phyloP scores from a whole-genome alignment of 257 asterid species.

The Penstemon davidsonii region DNA sequence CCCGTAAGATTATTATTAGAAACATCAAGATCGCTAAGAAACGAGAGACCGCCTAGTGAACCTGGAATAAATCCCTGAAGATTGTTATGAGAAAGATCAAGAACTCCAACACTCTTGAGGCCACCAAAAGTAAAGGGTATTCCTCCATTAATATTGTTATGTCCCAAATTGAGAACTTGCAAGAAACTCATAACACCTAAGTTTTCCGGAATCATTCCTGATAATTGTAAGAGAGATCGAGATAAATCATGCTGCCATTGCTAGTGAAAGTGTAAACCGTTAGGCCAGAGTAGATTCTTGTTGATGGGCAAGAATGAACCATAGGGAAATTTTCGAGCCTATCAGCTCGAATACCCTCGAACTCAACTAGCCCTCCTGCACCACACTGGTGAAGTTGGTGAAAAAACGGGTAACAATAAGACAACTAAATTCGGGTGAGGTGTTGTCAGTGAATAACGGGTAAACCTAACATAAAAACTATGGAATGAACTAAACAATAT shows the following conservation, averaged over 20 bases:
- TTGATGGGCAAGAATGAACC: slow-evolving; percentile 81
- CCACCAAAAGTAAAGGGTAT: slow-evolving; percentile 78
- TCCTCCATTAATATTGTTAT: slow-evolving; percentile 62
- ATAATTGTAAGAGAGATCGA: slow-evolving; percentile 87
- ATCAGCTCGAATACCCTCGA: slow-evolving; percentile 68
- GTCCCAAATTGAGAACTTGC: slow-evolving; percentile 83
- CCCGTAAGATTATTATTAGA: slow-evolving; percentile 86
- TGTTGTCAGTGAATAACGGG: no score
- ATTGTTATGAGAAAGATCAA: slow-evolving; percentile 76
- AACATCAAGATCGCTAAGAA: slow-evolving; percentile 86
- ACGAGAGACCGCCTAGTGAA: slow-evolving; percentile 70
- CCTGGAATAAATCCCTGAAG: slow-evolving; percentile 76
- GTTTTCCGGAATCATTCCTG: slow-evolving; percentile 63
- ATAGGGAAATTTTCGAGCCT: slow-evolving; percentile 63
- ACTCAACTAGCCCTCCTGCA: slow-evolving; percentile 90
- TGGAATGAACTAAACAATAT: no score
- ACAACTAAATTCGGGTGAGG: no score
- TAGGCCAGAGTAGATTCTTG: slow-evolving; percentile 71
- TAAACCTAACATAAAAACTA: no score
- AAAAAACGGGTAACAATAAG: no score
- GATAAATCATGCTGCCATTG: slow-evolving; percentile 86
- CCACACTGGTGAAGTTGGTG: slow-evolving; percentile 29
- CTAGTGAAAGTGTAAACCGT: slow-evolving; percentile 68
- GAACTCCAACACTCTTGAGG: slow-evolving; percentile 70
- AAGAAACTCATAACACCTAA: slow-evolving; percentile 72